Evolutionary conservation across 225 moss, liverwort and hornwort species (phyloP), one percentile per base, ranked within the genome.

Genomic region (Antitrichia curtipendula): DNA sequence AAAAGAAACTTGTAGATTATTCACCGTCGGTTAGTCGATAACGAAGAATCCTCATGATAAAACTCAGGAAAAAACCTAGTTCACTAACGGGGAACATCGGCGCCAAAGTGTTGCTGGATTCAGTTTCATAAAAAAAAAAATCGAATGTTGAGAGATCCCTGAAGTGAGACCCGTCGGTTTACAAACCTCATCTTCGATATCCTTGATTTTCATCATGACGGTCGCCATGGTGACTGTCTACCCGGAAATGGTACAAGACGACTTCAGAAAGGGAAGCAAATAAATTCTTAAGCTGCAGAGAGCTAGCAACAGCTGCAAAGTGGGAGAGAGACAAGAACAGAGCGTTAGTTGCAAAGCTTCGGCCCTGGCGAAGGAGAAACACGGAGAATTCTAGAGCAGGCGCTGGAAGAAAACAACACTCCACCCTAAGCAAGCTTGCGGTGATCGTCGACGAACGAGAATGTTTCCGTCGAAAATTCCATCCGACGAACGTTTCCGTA

Each of bases 121-220:
- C 79, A 32, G 5, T 50, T 36, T 12, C 7, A 53, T 47, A 5
- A 16, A 43, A n/a, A 66, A 6, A 36, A 36, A 70, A 45, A 9
- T 9, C 28, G 31, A 66, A 62, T 56, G 20, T 18, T 13, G n/a
- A 85, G 64, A 29, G 73, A 70, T 75, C 31, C 23, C 47, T 38
- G 78, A 49, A 63, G 85, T 9, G 56, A 70, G 54, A 64, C 12
- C 5, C 58, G 45, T 24, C 50, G 14, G 31, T 23, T 64, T 12
- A 66, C 91, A 52, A 79, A 91, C 91, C 91, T 97, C 97, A 89
- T 98, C 97, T 88, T 98, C 96, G 79, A 98, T 98, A 91, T 98
- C 98, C 95, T 98, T 96, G 93, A 98, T 98, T 91, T 96, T 98
- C 96, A 92, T 91, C 90, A 98, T 89, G 50, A 98, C 96, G 85